Evolutionary conservation across 257 asterid genomes (phyloP).

Genomic region (Primulina eburnea): DNA sequence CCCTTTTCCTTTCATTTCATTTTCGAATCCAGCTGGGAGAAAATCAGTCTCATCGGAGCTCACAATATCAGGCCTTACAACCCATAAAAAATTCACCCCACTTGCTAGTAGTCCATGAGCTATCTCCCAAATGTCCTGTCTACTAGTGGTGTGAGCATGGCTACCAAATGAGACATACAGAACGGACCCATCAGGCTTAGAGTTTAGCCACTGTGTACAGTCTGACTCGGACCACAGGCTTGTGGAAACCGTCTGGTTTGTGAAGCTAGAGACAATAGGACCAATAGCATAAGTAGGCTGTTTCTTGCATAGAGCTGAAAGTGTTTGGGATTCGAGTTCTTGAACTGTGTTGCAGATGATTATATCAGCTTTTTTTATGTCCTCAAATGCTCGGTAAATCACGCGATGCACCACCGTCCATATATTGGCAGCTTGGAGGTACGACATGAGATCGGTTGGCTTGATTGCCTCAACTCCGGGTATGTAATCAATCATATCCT

Average conservation of each 20-base stretch:
- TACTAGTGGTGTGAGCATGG: slow-evolving; percentile 57
- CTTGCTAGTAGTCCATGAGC: slow-evolving; percentile 56
- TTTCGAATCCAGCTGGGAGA: slow-evolving; percentile 43
- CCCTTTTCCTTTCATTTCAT: slow-evolving; percentile 36
- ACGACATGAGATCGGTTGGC: slow-evolving; percentile 59
- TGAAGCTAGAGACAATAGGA: slow-evolving; percentile 58
- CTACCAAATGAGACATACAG: slow-evolving; percentile 75
- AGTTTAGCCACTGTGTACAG: slow-evolving; percentile 62
- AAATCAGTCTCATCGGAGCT: slow-evolving; percentile 43
- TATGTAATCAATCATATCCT: slow-evolving; percentile 55
- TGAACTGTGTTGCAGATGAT: slow-evolving; percentile 68
- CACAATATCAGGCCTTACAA: slow-evolving; percentile 63
- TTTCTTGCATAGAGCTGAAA: slow-evolving; percentile 46
- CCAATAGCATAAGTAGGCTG: slow-evolving; percentile 62
- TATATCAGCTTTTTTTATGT: slow-evolving; percentile 46
- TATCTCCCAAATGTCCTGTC: slow-evolving; percentile 56
- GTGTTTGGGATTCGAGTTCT: slow-evolving; percentile 51
- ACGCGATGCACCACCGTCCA: slow-evolving; percentile 55
- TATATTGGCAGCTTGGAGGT: slow-evolving; percentile 53
- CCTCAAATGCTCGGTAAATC: slow-evolving; percentile 63
- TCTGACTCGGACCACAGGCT: slow-evolving; percentile 75
- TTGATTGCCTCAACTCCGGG: slow-evolving; percentile 64
- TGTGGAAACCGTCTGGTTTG: slow-evolving; percentile 39
- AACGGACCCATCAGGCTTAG: slow-evolving; percentile 52
- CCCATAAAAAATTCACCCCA: slow-evolving; percentile 61